phyloP scores from a whole-genome alignment of 1,139 yeast species.

The Sugiyamaella neomexicana region DNA sequence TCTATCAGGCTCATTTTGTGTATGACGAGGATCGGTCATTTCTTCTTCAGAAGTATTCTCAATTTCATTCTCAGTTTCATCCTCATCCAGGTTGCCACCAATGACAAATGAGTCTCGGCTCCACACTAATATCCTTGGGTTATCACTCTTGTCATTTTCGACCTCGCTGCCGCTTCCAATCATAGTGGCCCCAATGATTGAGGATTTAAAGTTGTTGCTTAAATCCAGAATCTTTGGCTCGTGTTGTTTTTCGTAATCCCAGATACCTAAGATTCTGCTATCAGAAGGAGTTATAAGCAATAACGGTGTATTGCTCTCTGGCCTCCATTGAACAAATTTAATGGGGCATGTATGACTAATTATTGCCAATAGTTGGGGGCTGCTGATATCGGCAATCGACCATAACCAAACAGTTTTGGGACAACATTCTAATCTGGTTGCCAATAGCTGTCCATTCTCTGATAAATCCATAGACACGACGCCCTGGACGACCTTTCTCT shows the following conservation, averaged over 20 bases:
- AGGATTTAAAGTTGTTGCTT: conserved; percentile 11
- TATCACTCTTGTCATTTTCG: neutral
- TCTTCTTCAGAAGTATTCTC: too few relatives aligned
- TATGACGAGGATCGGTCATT: too few relatives aligned
- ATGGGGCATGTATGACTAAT: conserved; percentile 27
- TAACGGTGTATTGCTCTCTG: neutral
- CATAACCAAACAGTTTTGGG: conserved; percentile 32
- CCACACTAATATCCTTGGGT: conserved; percentile 10
- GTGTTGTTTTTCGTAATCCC: conserved; percentile 20
- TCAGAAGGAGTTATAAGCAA: conserved; percentile 24
- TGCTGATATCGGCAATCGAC: conserved; percentile 17
- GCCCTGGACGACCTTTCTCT: neutral
- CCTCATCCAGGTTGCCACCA: conserved; percentile 3
- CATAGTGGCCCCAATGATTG: conserved; percentile 8
- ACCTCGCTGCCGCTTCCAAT: conserved; percentile 1
- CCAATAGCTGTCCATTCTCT: conserved; percentile 22
- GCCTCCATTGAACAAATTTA: conserved; percentile 23
- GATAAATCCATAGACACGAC: conserved; percentile 22
- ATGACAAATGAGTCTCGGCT: conserved; percentile 4
- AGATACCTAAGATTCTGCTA: conserved; percentile 25
- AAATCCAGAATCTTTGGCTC: conserved; percentile 22
- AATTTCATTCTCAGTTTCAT: neutral
- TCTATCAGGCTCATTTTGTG: neutral
- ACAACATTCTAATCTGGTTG: conserved; percentile 24
- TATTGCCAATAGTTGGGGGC: conserved; percentile 21